Evolutionary conservation across 2,329 filamentous ascomycete genomes (phyloP).

Genomic region (Ambrosiella xylebori): DNA sequence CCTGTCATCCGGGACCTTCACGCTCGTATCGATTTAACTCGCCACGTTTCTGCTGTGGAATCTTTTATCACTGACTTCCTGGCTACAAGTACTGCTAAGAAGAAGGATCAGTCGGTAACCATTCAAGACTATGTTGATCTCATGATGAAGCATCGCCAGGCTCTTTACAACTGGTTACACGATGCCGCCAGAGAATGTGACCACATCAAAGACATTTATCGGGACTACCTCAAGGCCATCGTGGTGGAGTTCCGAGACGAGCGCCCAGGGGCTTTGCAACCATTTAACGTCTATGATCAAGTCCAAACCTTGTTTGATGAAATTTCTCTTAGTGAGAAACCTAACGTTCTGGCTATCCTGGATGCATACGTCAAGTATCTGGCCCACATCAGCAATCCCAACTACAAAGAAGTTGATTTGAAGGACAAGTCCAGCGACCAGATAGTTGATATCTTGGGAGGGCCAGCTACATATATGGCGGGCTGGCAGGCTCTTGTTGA

Average conservation of each 20-base stretch:
- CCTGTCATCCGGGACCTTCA: constrained; percentile 58
- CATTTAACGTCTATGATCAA: constrained; percentile 7
- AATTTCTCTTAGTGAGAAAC: constrained; percentile 2
- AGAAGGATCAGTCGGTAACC: constrained; percentile 24
- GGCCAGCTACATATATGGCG: constrained; percentile 11
- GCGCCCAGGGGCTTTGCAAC: background rate
- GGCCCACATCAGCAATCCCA: constrained; percentile 9
- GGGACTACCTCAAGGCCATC: constrained; percentile 8
- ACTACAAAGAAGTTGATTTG: constrained; percentile 1
- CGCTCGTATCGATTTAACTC: constrained; percentile 51
- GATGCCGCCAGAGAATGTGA: constrained; percentile 26
- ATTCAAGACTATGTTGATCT: constrained; percentile 58
- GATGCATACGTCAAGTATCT: constrained; percentile 11
- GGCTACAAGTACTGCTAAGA: constrained; percentile 17
- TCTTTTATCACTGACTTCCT: constrained; percentile 56
- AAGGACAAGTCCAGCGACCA: background rate
- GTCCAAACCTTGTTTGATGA: background rate
- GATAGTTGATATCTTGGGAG: constrained; percentile 8
- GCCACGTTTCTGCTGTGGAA: constrained; percentile 49
- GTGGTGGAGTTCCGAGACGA: constrained; percentile 6
- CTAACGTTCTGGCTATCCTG: background rate
- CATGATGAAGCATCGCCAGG: constrained; percentile 43
- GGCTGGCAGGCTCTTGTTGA: constrained; percentile 12
- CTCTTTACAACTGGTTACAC: constrained; percentile 54
- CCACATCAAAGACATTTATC: constrained; percentile 5